Evolutionary conservation across 331 rosid genomes (phyloP).

Genomic region (Malus hybrid): DNA sequence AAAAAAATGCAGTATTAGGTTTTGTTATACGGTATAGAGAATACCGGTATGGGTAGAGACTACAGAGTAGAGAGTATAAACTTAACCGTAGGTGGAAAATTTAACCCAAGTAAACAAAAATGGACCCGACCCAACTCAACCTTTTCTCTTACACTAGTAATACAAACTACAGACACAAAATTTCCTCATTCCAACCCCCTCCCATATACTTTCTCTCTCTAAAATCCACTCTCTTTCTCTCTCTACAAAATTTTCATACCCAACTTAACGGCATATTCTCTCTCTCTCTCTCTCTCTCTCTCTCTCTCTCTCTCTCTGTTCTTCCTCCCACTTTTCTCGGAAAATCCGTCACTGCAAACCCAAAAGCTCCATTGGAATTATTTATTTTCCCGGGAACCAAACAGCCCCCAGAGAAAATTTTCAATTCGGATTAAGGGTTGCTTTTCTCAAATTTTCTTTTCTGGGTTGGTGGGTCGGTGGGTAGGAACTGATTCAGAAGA

Average conservation of each 20-base stretch:
- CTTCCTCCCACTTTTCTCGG: constrained; percentile 9
- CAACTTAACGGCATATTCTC: constrained; percentile 42
- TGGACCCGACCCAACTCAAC: neutral
- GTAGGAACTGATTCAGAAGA: neutral
- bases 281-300: neutral
- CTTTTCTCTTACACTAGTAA: neutral
- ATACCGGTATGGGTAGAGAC: neutral
- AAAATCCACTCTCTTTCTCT: neutral
- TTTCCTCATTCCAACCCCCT: neutral
- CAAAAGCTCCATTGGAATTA: neutral
- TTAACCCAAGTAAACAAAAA: constrained; percentile 11
- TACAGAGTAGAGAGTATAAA: neutral
- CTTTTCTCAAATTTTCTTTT: neutral
- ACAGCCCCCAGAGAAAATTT: neutral
- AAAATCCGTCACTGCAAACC: neutral
- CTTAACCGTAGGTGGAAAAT: neutral
- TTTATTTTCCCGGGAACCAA: neutral
- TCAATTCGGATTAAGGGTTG: neutral
- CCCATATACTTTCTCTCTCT: neutral
- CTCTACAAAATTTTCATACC: constrained; percentile 11
- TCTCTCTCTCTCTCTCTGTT: neutral
- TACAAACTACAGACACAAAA: neutral
- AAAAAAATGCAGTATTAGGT: too few species aligned
- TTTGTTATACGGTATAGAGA: neutral
- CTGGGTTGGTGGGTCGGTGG: neutral